Evolutionary conservation across 1,284 basidiomycete species (phyloP), one percentile per base, ranked within the genome.

Genomic region (Phaffia rhodozyma): DNA sequence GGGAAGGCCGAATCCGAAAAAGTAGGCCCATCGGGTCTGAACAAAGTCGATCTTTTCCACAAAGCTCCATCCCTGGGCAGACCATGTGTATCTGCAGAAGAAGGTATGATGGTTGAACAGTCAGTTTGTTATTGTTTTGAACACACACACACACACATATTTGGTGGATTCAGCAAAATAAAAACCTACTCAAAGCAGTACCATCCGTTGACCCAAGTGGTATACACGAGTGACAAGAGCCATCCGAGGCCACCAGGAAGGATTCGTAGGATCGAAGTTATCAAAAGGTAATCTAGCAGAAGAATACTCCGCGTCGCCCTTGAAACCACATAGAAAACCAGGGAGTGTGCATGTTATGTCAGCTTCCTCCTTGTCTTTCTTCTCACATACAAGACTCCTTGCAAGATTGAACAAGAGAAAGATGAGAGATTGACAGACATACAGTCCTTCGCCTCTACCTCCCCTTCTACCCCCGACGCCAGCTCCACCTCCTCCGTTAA

Each of bases 101-200:
- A 21, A 58, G 48, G 56, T 54, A 53, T 55, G 25, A 29, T 27
- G 16, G 34, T 50, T 6, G 32, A 55, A 55, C 3, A 55, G 25
- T 16, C 13, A 48, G 30, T 55, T 32, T n/a, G n/a, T 34, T 34
- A 5, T 9, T 34, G 4, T 34, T 34, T 9, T 34, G 9, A 34
- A 34, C 9, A 34, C 9, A 34, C 9, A 34, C 32, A 34, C 9
- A 9, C 9, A 34, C 9, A 34, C 9, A 34, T 34, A 34, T n/a
- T 38, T 25, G 21, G 29, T 51, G 57, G 43, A 20, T 20, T 55
- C n/a, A 30, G 32, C 18, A 13, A 34, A 23, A n/a, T n/a, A 11
- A 13, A 52, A 6, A 72, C 75, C 67, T 66, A 75, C 74, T 76
- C 75, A 65, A 75, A 78, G 60, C 70, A 73, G 63, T 76, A 77